Evolutionary conservation across 1,284 basidiomycete species (phyloP), one percentile per base, ranked within the genome.

Genomic region (Trichosporon coremiiforme): DNA sequence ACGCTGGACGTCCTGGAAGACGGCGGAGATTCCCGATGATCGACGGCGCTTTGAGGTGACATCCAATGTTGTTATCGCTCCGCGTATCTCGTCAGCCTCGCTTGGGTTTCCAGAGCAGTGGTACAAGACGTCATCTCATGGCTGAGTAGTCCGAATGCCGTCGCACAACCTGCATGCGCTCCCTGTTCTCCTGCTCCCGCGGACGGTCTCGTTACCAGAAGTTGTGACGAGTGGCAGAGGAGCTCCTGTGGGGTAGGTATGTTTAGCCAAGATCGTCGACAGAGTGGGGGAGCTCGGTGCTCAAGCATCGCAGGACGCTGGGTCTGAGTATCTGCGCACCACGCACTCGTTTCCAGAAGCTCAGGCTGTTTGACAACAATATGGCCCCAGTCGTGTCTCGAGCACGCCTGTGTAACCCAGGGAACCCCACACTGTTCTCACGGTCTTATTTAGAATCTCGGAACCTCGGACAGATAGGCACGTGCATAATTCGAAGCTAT

Each of bases 261-360:
- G n/a, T 53, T 20, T 20, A 20, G 50, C 12, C 41, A 15, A 45
- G 41, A 45, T n/a, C 41, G 17, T 53, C 15, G 9, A 7, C 20
- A 53, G 50, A 53, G 50, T 53, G 50, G 50, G 50, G 50, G 50
- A 53, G 20, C 50, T 53, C 12, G n/a, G 50, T 53, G 50, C 50
- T 53, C 20, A 4, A 20, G 10, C 15, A 17, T 17, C 25, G 22
- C 36, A 10, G 50, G 50, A 20, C 50, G 50, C n/a, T 20, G 20
- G 5, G 50, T 20, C 50, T 53, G 20, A 8, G 50, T 6, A 3
- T 20, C 9, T 25, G 20, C 50, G 50, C 50, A 53, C 9, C 22
- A 22, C 50, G 1, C 22, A 9, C 6, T 12, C 50, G 4, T 20
- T 53, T 8, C 20, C 6, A 9, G 50, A 53, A 53, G 50, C 20